Base-by-base conservation (phyloP, 1,139 yeast genomes). In the Kodamaea anthophila region DNA sequence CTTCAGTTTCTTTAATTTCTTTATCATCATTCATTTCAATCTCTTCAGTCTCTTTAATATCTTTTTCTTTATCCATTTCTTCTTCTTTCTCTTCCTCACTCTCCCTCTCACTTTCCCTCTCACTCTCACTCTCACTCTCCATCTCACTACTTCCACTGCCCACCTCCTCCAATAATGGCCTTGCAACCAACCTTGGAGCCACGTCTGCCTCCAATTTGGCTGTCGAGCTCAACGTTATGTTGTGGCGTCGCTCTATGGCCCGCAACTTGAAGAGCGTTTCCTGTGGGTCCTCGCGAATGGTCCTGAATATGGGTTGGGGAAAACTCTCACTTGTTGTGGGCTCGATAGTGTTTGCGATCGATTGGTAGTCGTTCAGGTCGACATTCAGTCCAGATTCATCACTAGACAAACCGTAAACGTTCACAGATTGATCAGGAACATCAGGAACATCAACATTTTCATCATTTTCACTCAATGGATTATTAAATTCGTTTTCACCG, bases 271-370 rank as follows among this genome's bases (percentile, higher is more conserved):
- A 34, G 21, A 65, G 44, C 3, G 52, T 47, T 0, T 35, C 48
- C 28, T 53, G 55, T 1, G 67, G 65, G 5, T 51, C 48, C 33
- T 65, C 70, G 12, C 46, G 47, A 18, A 65, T 44, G 0, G 68
- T 56, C 32, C 43, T 54, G 46, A 65, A 65, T 0, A 52, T 29
- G 1, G 65, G 59, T 4, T 38, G 26, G 18, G 18, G 18, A 16
- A 6, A n/a, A n/a, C n/a, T n/a, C n/a, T n/a, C n/a, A n/a, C n/a
- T n/a, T n/a, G n/a, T n/a, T n/a, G n/a, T n/a, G n/a, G n/a, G n/a
- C n/a, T n/a, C n/a, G n/a, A n/a, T n/a, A n/a, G n/a, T n/a, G n/a
- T n/a, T n/a, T n/a, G n/a, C n/a, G n/a, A n/a, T n/a, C n/a, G n/a
- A n/a, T n/a, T n/a, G n/a, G n/a, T n/a, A n/a, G n/a, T n/a, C n/a